Evolutionary conservation across 1,139 yeast genomes (phyloP), one percentile per base, ranked within the genome.

Genomic region (Candida sp.): DNA sequence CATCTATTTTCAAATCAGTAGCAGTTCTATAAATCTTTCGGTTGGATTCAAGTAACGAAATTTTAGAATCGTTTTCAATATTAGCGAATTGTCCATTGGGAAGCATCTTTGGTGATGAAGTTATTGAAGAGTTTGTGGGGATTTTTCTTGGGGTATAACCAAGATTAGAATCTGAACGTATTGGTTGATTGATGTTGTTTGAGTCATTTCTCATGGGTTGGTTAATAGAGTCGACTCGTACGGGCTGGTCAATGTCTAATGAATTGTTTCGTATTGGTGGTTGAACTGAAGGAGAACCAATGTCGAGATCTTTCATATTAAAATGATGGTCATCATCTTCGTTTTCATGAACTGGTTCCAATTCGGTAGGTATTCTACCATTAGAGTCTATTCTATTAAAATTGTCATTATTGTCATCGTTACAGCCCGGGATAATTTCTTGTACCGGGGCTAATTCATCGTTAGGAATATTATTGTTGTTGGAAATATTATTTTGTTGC

Each of bases 1-100:
- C 75, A 21, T 37, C 52, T 47, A 45, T 42, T 30, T 38, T 50
- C 45, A 50, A 46, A 38, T 54, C 54, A 5, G 48, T 36, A 8
- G 44, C 40, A n/a, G 54, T 19, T 37, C 34, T 37, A n/a, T 25
- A 29, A 9, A 21, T 11, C 34, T 27, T 37, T 19, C 34, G 11
- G 19, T 27, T 37, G 9, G 22, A 27, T 19, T 37, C 39, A 5
- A 37, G 25, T 21, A 37, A 37, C 11, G 39, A 37, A 9, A 37
- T 7, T 19, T 37, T 37, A 4, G 34, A 29, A 7, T 25, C 21
- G 19, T 36, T 23, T 22, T 35, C 37, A 4, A 11, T 15, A 21
- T 9, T 9, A 21, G 7, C n/a, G 7, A n/a, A 19, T 21, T 27
- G 23, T 5, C 15, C 11, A 15, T 2, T 12, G 5, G 39, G 34